Base-by-base conservation (phyloP, 2,329 filamentous ascomycete species). In the Trichophyton benhamiae region DNA sequence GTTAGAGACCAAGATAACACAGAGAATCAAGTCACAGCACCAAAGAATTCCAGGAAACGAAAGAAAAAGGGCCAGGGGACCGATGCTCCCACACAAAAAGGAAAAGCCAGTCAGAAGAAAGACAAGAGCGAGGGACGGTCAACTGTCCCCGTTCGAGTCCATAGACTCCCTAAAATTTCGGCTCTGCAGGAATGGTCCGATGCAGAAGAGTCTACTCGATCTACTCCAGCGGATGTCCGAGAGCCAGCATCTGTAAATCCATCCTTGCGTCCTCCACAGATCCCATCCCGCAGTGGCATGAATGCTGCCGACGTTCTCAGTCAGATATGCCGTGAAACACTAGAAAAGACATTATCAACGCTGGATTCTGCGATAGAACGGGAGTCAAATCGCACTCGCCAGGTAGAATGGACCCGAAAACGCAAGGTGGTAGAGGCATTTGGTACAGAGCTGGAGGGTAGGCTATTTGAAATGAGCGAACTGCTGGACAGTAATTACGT, bases 261-360 rank as follows among this genome's bases (percentile, higher is more conserved):
- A 60, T 61, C 73, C 60, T 63, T 70, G 63, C 63, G 67, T 66
- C 67, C 72, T 49, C 74, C 74, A 68, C 46, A 63, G 30, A 48
- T 60, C 63, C 77, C 72, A 66, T 76, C 64, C 49, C 74, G 74
- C 4, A 67, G 71, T n/a, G 75, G 71, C 20, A 76, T 81, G 61
- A 82, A 80, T 60, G 74, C 76, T 1, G 79, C 79, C 44, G 80
- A 82, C 61, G 79, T 81, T 1, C 74, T 82, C 22, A 68, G 76
- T 64, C 74, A 82, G 70, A 70, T 79, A 59, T 78, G 80, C 60
- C 75, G 77, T 61, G 79, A 82, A 63, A 77, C 76, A 1, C 72
- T 81, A 17, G 75, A 79, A 58, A 73, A 77, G 63, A 77, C 75
- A 2, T 68, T 79, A 9, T 69, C 70, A 3, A 74, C 73, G 6